These are phyloP conservation scores for Aspergillus wentii DNA, from an alignment of 495 filamentous ascomycete species.

Conservation along the genomic window DNA sequence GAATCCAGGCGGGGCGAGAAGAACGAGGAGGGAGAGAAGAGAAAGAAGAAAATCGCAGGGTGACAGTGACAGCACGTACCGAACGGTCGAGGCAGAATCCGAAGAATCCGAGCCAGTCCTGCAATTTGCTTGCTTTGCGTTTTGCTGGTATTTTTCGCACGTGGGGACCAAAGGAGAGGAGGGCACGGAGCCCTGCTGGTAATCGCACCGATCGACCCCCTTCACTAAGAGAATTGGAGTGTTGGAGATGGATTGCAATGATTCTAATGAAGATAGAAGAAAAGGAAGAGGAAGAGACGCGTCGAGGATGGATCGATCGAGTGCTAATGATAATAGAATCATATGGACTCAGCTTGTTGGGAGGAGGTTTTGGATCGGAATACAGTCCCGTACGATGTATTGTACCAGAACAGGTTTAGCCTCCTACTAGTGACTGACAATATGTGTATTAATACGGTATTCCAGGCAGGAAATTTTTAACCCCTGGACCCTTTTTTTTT, in stretches of 20 bases:
- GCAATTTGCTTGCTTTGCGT: slow-evolving; percentile 2
- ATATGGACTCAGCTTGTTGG: too few relatives aligned
- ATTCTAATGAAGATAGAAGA: background rate
- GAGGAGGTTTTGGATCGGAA: too few relatives aligned
- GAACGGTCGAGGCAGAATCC: background rate
- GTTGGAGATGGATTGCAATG: background rate
- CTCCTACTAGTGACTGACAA: too few relatives aligned
- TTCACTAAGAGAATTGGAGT: background rate
- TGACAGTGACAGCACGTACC: too few relatives aligned
- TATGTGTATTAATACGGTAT: too few relatives aligned
- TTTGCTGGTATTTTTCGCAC: too few relatives aligned
- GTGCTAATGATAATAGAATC: too few relatives aligned
- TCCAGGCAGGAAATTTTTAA: too few relatives aligned
- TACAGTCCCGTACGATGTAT: too few relatives aligned
- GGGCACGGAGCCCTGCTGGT: background rate
- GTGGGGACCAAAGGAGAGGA: slow-evolving; percentile 4
- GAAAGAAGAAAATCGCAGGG: background rate
- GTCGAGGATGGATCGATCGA: too few relatives aligned
- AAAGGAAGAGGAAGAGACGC: background rate
- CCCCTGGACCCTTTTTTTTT: slow-evolving; percentile 9
- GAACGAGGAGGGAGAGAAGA: background rate
- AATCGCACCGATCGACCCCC: background rate
- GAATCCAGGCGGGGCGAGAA: too few relatives aligned
- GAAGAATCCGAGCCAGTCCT: background rate
- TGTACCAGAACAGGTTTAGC: too few relatives aligned